These are phyloP conservation scores for Cladosporium sp. DNA, from an alignment of 2,329 filamentous ascomycete genomes.

Conservation along the genomic window DNA sequence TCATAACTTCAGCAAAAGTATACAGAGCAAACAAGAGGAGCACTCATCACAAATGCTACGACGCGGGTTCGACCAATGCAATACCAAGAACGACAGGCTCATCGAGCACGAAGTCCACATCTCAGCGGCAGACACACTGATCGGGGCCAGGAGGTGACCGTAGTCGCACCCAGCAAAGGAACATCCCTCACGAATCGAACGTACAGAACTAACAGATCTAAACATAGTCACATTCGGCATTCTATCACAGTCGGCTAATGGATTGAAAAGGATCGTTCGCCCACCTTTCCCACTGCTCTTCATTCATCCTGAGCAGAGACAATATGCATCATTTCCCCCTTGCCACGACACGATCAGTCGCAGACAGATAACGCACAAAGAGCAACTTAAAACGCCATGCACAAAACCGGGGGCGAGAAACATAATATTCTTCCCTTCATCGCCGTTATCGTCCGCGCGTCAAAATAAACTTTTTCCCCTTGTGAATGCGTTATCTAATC, in stretches of 20 bases:
- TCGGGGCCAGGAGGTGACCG: too few relatives aligned
- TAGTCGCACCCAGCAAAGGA: too few relatives aligned
- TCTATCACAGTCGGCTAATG: not conserved
- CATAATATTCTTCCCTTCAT: not conserved
- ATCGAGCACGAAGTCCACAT: too few relatives aligned
- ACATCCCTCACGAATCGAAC: not conserved
- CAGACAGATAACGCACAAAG: not conserved
- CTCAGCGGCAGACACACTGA: too few relatives aligned
- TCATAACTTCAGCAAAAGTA: too few relatives aligned
- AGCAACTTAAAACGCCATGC: not conserved
- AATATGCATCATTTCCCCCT: not conserved
- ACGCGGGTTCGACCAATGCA: too few relatives aligned
- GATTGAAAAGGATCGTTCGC: not conserved
- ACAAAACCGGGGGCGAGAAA: not conserved
- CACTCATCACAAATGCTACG: too few relatives aligned
- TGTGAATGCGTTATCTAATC: conserved; percentile 27
- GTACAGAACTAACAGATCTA: not conserved
- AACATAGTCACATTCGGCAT: conserved; percentile 4
- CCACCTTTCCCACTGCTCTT: not conserved
- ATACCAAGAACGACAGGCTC: too few relatives aligned
- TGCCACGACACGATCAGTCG: not conserved
- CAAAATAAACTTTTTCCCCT: not conserved
- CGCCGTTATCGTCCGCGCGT: not conserved
- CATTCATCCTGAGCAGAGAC: not conserved
- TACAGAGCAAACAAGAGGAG: too few relatives aligned